A percentile compares a stretch with the other conserved stretches of the same genome.
Conservation (phyloP, 805 yeast species). For the Wickerhamomyces chaumierensis region DNA sequence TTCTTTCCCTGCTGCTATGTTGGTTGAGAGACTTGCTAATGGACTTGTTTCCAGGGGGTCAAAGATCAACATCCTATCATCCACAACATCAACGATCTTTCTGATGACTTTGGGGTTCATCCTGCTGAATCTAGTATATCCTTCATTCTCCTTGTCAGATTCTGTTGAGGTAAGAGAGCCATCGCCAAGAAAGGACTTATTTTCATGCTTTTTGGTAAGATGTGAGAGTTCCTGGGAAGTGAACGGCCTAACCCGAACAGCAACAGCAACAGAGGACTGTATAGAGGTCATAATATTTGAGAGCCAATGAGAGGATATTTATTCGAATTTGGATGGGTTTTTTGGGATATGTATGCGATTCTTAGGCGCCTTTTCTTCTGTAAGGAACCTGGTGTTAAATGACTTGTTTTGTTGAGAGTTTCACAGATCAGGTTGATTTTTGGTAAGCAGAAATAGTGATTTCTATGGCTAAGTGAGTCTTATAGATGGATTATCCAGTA, state of each 20-base stretch:
- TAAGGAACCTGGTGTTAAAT: too few relatives aligned
- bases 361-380: too few relatives aligned
- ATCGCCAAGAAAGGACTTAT: conserved; percentile 36
- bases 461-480: too few relatives aligned
- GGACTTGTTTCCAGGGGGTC: conserved; percentile 77
- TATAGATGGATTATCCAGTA: too few relatives aligned
- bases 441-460: too few relatives aligned
- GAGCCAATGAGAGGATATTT: too few relatives aligned
- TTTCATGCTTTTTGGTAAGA: conserved; percentile 29
- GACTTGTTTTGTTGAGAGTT: too few relatives aligned
- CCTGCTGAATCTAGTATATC: conserved; percentile 6
- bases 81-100: conserved; percentile 68
- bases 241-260: conserved; percentile 80
- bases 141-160: conserved; percentile 11
- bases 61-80: conserved; percentile 75
- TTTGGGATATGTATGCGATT: too few relatives aligned
- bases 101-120: conserved; percentile 42
- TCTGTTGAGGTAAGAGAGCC: conserved; percentile 31
- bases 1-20: conserved; percentile 26
- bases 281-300: not conserved
- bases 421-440: too few relatives aligned
- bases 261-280: conserved; percentile 59
- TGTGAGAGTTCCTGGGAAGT: conserved; percentile 43
- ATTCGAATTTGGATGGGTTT: too few relatives aligned
- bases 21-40: conserved; percentile 19